phyloP scores from a whole-genome alignment of 129 eudicot species.

The Pittosporum tobira region DNA sequence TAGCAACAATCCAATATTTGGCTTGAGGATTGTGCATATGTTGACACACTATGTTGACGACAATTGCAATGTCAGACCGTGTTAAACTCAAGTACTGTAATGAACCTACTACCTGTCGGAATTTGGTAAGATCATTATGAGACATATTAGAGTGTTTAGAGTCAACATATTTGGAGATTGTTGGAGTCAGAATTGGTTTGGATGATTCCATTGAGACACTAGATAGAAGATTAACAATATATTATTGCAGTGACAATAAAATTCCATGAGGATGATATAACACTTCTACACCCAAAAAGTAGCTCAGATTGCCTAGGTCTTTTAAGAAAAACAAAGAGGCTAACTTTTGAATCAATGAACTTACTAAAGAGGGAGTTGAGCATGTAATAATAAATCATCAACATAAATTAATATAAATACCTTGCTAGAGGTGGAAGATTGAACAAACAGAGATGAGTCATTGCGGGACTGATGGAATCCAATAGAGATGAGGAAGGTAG shows the following conservation, averaged over 20 bases:
- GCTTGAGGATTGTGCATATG: not conserved
- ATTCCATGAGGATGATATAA: not conserved
- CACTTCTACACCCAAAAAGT: not conserved
- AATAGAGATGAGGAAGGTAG: not conserved
- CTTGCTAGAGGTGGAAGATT: too few relatives aligned
- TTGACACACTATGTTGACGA: not conserved
- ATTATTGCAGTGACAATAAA: not conserved
- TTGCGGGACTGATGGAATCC: not conserved
- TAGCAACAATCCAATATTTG: not conserved
- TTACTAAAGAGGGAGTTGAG: not conserved
- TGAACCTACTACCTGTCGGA: too few relatives aligned
- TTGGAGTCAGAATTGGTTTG: not conserved
- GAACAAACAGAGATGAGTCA: not conserved
- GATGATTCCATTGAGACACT: not conserved
- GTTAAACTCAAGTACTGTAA: not conserved
- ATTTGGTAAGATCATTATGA: too few relatives aligned
- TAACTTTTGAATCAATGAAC: not conserved
- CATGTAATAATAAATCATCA: not conserved
- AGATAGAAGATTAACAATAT: not conserved
- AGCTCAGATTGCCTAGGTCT: not conserved
- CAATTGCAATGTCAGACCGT: not conserved
- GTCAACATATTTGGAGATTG: too few relatives aligned
- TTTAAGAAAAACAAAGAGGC: not conserved
- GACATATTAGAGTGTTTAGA: too few relatives aligned
- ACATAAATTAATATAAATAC: not conserved